Evolutionary conservation across 2,329 filamentous ascomycete species (phyloP), one percentile per base, ranked within the genome.

Genomic region (Fusarium subglutinans): DNA sequence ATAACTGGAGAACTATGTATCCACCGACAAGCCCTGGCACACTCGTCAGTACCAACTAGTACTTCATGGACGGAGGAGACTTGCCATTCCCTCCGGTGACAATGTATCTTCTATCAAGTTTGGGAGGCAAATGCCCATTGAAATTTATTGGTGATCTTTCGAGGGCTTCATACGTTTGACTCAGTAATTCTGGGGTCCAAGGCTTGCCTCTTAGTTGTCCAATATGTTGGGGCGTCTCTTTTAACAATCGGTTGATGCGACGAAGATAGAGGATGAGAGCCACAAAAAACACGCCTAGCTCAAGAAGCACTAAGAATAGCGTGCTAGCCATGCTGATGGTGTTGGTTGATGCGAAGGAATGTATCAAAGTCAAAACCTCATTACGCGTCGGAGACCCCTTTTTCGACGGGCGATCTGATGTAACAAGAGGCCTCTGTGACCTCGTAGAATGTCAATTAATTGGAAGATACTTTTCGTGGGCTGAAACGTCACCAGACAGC

Each of bases 1-100:
- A 20, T 3, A 70, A 11, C 26, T 64, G 53, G 22, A 70, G 65
- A 26, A 62, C 48, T 11, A 70, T 69, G 8, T 64, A 64, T 20
- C 65, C 65, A n/a, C 67, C 67, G 2, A 69, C 63, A 8, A 69
- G 53, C 2, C 58, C 53, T 64, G 12, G 15, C 15, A 26, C 24
- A 28, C 17, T 18, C 14, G 22, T 63, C 12, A 54, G n/a, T 11
- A n/a, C 17, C n/a, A 9, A 22, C n/a, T 6, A 41, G 10, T 26
- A 5, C 13, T 3, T 24, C 3, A 5, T 33, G 24, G 7, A 10
- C 10, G 3, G 12, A 6, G 14, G 13, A 5, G 2, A 22, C 26
- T 6, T 37, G 40, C 58, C 65, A 28, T 69, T 69, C 1, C 58
- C 67, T 14, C 53, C 67, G 1, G 65, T 69, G 15, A 69, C 37